phyloP scores from a whole-genome alignment of 257 asterid genomes.

The Forsythia viridissima region DNA sequence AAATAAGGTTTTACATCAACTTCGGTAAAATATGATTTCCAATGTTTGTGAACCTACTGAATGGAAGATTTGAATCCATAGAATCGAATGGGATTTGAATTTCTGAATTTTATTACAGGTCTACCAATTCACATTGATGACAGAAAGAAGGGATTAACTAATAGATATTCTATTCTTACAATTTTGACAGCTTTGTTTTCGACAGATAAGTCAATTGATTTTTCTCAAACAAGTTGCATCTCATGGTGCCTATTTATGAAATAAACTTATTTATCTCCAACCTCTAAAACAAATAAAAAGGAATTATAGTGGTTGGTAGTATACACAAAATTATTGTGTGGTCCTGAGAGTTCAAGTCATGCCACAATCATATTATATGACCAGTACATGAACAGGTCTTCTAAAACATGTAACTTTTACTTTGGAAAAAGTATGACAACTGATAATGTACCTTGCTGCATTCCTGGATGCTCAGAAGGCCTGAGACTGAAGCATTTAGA shows the following conservation, averaged over 20 bases:
- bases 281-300: not conserved
- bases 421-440: slow-evolving; percentile 5
- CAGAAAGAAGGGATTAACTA: no score
- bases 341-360: not conserved
- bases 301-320: not conserved
- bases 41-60: not conserved
- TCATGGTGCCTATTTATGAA: not conserved
- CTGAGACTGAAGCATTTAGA: slow-evolving; percentile 38
- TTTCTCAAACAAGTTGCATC: not conserved
- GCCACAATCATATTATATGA: not conserved
- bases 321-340: not conserved
- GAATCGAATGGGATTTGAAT: not conserved
- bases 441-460: slow-evolving; percentile 55
- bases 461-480: slow-evolving; percentile 43
- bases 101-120: not conserved
- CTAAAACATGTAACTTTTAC: not conserved
- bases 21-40: not conserved
- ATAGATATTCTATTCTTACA: not conserved
- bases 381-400: not conserved
- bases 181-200: not conserved
- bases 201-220: not conserved
- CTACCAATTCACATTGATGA: not conserved
- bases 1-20: not conserved
- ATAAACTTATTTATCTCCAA: not conserved
- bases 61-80: not conserved